phyloP scores from a whole-genome alignment of 352 stramenopile genomes.

The Pythium scleroteichum region DNA sequence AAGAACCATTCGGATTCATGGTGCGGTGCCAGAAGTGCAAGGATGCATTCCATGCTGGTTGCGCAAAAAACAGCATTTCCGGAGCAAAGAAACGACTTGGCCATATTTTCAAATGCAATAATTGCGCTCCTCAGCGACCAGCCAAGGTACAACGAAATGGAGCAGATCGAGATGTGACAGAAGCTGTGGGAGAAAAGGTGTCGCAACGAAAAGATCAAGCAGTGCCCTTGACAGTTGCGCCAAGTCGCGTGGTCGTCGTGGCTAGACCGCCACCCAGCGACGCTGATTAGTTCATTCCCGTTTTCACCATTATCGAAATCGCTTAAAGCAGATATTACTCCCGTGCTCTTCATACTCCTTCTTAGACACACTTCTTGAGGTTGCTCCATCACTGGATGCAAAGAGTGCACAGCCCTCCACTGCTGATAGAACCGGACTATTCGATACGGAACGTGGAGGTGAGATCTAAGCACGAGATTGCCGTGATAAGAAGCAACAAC shows the following conservation, averaged over 20 bases:
- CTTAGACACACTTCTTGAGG: conserved; percentile 52
- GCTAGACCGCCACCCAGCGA: conserved; percentile 3
- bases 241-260: background rate
- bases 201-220: background rate
- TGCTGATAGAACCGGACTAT: conserved; percentile 57
- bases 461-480: background rate
- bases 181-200: background rate
- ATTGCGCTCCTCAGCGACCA: conserved; percentile 29
- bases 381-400: conserved; percentile 29
- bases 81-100: conserved; percentile 33
- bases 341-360: conserved; percentile 78
- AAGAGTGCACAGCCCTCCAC: conserved; percentile 60
- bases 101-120: conserved; percentile 35
- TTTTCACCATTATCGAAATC: conserved; percentile 25
- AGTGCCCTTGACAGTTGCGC: background rate
- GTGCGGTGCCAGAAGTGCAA: conserved; percentile 57
- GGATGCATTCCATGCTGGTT: conserved; percentile 45
- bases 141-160: conserved; percentile 25
- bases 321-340: conserved; percentile 60
- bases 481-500: too few relatives aligned
- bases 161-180: background rate
- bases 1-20: conserved; percentile 59
- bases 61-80: conserved; percentile 32
- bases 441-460: conserved; percentile 12
- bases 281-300: background rate